Evolutionary conservation across 192 early-diverging fungal genomes (phyloP), one percentile per base, ranked within the genome.

Genomic region (Coemansia sp.): DNA sequence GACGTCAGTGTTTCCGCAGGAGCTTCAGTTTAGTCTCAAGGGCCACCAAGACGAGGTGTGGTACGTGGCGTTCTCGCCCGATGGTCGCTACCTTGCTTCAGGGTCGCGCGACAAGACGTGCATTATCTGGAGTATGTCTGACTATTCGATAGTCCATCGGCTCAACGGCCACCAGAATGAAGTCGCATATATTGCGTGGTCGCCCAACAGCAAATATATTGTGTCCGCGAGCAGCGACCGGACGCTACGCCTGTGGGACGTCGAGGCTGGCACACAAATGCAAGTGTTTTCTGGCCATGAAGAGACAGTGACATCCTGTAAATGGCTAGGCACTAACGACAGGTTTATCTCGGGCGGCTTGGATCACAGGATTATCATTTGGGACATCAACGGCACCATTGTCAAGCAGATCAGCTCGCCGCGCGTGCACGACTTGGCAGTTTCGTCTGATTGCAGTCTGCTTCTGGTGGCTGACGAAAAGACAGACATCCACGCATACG

Each of bases 31-130:
- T 38, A 76, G 66, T 35, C 73, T 90, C 29, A 87, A 82, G 51
- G 89, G 87, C 12, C 97, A 98, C 80, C 69, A 72, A 0, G 93
- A 97, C 73, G 95, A 98, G 79, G 95, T 98, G 7, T 98, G 97
- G 97, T 93, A 91, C 65, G 81, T 98, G 56, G 84, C 88, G 4
- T 99, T 97, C 70, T 97, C 95, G 6, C 90, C 92, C 39, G 83
- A 93, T 67, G 96, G 95, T 48, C 80, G 73, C 60, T 90, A 88
- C 66, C 79, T 99, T 24, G 97, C 93, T 14, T 98, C 97, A 2
- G 92, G 90, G 14, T 96, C 96, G 27, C 88, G 86, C 60, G 97
- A 99, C 81, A 84, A 85, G 21, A 90, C 87, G 2, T 87, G 88
- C 57, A 94, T 92, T 35, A 88, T 99, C 52, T 99, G 97, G 97